Percentiles rank a stretch among this genome's conserved stretches.
These are phyloP conservation scores for Fusarium sp. DNA, from an alignment of 2,329 filamentous ascomycete genomes.

Conservation along the genomic window DNA sequence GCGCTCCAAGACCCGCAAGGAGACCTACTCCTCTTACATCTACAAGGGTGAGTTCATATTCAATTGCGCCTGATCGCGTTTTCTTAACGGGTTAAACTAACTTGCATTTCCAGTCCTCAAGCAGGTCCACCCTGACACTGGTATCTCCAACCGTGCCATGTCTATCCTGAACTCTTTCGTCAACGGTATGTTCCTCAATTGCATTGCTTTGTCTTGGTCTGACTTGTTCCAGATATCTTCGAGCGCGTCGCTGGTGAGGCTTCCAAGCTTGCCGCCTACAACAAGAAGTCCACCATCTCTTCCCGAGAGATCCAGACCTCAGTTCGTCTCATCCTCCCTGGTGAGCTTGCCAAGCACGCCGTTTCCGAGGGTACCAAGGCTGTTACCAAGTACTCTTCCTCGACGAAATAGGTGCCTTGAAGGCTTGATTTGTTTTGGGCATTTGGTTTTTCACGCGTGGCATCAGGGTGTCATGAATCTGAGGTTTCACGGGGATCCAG, in stretches of 20 bases:
- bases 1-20: constrained; percentile 99
- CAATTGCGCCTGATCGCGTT: constrained; percentile 25
- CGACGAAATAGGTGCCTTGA: constrained; percentile 87
- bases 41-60: constrained; percentile 87
- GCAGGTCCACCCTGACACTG: constrained; percentile 99
- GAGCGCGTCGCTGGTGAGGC: constrained; percentile 99
- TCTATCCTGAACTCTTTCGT: constrained; percentile 99
- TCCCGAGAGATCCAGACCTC: constrained; percentile 99
- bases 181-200: constrained; percentile 77
- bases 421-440: constrained; percentile 71
- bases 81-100: constrained; percentile 40
- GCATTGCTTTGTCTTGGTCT: neutral
- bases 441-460: constrained; percentile 66
- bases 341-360: constrained; percentile 99
- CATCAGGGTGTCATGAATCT: constrained; percentile 70
- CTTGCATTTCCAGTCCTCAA: constrained; percentile 81
- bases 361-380: constrained; percentile 99
- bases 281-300: constrained; percentile 99
- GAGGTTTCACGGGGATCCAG: constrained; percentile 61
- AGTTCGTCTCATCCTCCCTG: constrained; percentile 96
- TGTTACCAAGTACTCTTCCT: constrained; percentile 99
- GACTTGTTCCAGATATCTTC: constrained; percentile 83
- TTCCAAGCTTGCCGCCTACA: constrained; percentile 99
- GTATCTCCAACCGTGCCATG: constrained; percentile 99
- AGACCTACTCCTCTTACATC: constrained; percentile 99